Evolutionary conservation across 306 rosid species (phyloP).

Genomic region (Potentilla sterilis): DNA sequence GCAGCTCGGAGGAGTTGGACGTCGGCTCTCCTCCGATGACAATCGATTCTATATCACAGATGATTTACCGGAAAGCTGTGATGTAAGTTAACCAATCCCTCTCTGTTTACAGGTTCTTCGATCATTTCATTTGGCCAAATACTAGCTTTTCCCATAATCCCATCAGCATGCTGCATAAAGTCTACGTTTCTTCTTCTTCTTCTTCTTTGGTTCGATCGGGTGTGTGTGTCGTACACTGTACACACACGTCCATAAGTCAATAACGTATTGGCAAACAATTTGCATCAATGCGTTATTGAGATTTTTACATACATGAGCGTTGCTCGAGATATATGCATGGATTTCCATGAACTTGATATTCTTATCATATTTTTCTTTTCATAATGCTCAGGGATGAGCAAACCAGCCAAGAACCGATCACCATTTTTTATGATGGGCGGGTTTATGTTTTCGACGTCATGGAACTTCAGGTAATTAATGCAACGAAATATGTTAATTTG

Average conservation of each 20-base stretch:
- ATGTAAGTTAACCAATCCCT: neutral
- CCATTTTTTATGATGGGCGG: constrained; percentile 23
- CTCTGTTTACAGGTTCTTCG: neutral
- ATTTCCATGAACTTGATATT: neutral
- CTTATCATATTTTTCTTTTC: neutral
- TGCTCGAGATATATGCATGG: neutral
- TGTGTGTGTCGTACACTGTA: no score
- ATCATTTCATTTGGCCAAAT: neutral
- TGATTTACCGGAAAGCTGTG: neutral
- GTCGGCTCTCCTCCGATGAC: constrained; percentile 6
- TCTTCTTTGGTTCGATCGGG: no score
- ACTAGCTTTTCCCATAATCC: neutral
- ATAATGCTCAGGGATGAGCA: constrained; percentile 11
- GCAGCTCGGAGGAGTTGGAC: neutral
- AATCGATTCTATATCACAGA: neutral
- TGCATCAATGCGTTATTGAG: neutral
- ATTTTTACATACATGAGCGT: neutral
- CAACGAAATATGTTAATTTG: neutral
- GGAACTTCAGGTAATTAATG: constrained; percentile 34
- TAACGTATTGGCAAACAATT: no score
- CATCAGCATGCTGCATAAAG: neutral
- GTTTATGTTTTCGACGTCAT: constrained; percentile 17
- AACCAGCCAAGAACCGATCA: constrained; percentile 9
- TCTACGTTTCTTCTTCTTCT: neutral
- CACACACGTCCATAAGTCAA: no score